Percentiles rank a stretch among this genome's conserved stretches.
phyloP scores from a whole-genome alignment of 2,329 filamentous ascomycete genomes.

The Alternaria longipes region DNA sequence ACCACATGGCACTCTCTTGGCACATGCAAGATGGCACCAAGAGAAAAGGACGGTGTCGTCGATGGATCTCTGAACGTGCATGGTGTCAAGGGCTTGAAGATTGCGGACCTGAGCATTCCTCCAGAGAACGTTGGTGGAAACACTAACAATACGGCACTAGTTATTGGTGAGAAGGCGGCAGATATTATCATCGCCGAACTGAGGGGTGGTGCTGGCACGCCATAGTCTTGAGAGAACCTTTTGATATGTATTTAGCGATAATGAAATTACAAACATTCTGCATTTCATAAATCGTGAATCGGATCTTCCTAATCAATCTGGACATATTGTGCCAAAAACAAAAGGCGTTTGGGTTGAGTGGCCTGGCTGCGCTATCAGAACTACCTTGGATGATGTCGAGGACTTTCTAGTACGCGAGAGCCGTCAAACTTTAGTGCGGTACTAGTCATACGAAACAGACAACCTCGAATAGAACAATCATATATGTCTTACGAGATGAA shows the following conservation, averaged over 20 bases:
- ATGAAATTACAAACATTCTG: not conserved
- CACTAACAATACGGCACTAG: constrained; percentile 58
- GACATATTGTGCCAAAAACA: too few relatives aligned
- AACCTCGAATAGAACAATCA: not conserved
- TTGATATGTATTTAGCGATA: not conserved
- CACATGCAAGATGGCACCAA: constrained; percentile 46
- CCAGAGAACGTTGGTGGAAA: constrained; percentile 58
- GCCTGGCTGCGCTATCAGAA: not conserved
- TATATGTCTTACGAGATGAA: not conserved
- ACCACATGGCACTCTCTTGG: constrained; percentile 48
- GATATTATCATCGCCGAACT: constrained; percentile 38
- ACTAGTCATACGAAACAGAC: not conserved
- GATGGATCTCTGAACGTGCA: constrained; percentile 41
- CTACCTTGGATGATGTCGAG: not conserved
- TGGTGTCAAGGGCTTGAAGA: constrained; percentile 46
- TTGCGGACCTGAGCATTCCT: constrained; percentile 56
- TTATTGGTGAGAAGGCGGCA: constrained; percentile 46
- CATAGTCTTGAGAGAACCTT: not conserved
- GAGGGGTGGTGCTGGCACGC: not conserved
- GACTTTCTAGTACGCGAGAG: not conserved
- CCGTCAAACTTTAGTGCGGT: not conserved
- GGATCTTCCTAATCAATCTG: too few relatives aligned
- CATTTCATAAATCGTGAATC: not conserved
- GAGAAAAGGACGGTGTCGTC: constrained; percentile 43
- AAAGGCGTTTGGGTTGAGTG: not conserved